Percentiles rank a stretch among this genome's conserved stretches.
phyloP scores from a whole-genome alignment of 2,329 filamentous ascomycete species.

The Chalaropsis thielavioides region DNA sequence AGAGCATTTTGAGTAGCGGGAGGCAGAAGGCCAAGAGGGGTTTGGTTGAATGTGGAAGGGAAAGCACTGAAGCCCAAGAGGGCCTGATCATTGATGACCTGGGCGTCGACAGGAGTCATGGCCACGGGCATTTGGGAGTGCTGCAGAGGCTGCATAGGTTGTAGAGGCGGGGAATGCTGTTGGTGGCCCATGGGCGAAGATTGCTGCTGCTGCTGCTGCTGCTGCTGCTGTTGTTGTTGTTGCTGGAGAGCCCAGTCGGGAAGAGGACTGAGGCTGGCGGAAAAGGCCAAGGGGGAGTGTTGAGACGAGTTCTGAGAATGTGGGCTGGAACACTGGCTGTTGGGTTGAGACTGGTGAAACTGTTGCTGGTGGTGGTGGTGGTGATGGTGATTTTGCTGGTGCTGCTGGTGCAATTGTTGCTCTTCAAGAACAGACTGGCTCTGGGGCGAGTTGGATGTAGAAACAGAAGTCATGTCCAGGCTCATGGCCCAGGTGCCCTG shows the following conservation, averaged over 20 bases:
- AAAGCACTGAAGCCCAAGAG: conserved; percentile 43
- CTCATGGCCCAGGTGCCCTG: conserved; percentile 36
- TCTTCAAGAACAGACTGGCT: conserved; percentile 29
- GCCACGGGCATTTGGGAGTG: conserved; percentile 28
- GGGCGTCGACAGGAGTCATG: conserved; percentile 18
- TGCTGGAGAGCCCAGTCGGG: conserved; percentile 47
- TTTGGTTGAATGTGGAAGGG: conserved; percentile 37
- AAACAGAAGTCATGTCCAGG: conserved; percentile 36
- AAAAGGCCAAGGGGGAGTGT: conserved; percentile 35
- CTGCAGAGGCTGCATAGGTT: conserved; percentile 26
- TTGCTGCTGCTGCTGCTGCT: conserved; percentile 30
- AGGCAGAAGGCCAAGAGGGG: conserved; percentile 46
- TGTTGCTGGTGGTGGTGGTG: conserved; percentile 28
- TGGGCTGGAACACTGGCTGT: conserved; percentile 38
- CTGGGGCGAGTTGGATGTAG: conserved; percentile 32
- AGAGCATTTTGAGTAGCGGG: conserved; percentile 49
- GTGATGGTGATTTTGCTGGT: conserved; percentile 23
- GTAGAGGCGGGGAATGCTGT: conserved; percentile 24
- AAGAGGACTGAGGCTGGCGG: conserved; percentile 33
- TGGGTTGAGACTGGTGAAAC: conserved; percentile 17
- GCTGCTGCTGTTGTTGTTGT: conserved; percentile 38
- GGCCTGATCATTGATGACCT: conserved; percentile 43
- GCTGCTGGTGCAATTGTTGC: conserved; percentile 18
- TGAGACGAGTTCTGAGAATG: conserved; percentile 34
- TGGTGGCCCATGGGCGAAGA: conserved; percentile 29